Evolutionary conservation across 1,284 basidiomycete species (phyloP).

Genomic region (Apiotrichum gamsii): DNA sequence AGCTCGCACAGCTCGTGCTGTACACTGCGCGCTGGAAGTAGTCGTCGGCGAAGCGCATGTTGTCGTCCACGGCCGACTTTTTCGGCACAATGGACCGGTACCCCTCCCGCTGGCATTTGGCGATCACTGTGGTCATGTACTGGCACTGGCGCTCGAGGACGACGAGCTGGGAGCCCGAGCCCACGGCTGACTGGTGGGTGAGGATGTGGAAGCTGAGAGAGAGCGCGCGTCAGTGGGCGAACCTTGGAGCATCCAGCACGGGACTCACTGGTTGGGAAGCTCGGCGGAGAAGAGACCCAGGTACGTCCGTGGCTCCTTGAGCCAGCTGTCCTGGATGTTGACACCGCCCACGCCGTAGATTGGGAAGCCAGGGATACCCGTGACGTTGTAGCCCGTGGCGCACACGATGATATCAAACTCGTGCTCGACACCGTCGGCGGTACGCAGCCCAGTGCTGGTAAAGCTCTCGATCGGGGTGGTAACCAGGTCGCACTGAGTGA

Average conservation of each 20-base stretch:
- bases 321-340: constrained; percentile 35
- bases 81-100: constrained; percentile 19
- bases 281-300: constrained; percentile 29
- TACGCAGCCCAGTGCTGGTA: constrained; percentile 21
- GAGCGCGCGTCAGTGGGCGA: too few species aligned
- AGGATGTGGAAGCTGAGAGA: constrained; percentile 3
- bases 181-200: constrained; percentile 5
- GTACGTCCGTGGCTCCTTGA: constrained; percentile 24
- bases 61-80: constrained; percentile 29
- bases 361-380: constrained; percentile 29
- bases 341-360: constrained; percentile 17
- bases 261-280: constrained; percentile 28
- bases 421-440: constrained; percentile 19
- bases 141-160: constrained; percentile 20
- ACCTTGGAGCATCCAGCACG: too few species aligned
- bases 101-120: constrained; percentile 12
- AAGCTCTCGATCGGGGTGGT: constrained; percentile 17
- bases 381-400: constrained; percentile 33
- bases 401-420: constrained; percentile 31
- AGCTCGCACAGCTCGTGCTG: constrained; percentile 24
- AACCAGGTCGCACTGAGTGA: constrained; percentile 14
- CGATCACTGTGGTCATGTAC: constrained; percentile 14
- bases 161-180: constrained; percentile 8
- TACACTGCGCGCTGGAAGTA: constrained; percentile 26
- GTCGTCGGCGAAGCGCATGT: constrained; percentile 24